Evolutionary conservation across 345 rosid genomes (phyloP).

Genomic region (Hibiscus syriacus): DNA sequence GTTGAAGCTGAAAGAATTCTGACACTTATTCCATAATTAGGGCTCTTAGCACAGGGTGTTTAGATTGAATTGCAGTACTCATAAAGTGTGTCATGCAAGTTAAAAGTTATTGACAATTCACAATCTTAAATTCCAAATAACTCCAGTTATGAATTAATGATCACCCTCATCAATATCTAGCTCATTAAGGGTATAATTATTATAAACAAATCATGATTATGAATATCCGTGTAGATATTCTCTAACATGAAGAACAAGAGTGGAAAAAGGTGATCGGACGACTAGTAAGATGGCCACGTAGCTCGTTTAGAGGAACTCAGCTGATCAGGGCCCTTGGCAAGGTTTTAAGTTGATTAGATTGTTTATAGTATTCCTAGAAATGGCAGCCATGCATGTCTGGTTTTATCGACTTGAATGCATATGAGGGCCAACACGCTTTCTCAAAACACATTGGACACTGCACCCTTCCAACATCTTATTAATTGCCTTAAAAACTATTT

Average conservation of each 20-base stretch:
- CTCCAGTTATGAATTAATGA: not conserved
- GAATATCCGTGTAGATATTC: too few relatives aligned
- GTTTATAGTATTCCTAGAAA: conserved; percentile 32
- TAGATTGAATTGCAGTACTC: not conserved
- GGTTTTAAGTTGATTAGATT: too few relatives aligned
- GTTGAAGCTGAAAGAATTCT: too few relatives aligned
- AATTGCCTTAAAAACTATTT: not conserved
- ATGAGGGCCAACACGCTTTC: conserved; percentile 33
- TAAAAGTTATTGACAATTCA: not conserved
- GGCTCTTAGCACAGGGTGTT: too few relatives aligned
- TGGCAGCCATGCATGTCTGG: conserved; percentile 3
- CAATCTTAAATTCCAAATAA: not conserved
- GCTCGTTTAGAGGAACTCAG: not conserved
- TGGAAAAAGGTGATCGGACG: not conserved
- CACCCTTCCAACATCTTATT: not conserved
- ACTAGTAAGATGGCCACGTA: not conserved
- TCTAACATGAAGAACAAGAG: not conserved
- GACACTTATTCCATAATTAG: too few relatives aligned
- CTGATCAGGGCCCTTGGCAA: too few relatives aligned
- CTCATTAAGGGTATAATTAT: not conserved
- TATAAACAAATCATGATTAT: not conserved
- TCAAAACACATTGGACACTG: conserved; percentile 18
- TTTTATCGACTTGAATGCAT: conserved; percentile 43
- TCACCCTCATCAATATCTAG: not conserved
- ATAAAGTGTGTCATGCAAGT: not conserved